Base-by-base conservation (phyloP, 345 rosid species). In the Eucalyptus brandiana region DNA sequence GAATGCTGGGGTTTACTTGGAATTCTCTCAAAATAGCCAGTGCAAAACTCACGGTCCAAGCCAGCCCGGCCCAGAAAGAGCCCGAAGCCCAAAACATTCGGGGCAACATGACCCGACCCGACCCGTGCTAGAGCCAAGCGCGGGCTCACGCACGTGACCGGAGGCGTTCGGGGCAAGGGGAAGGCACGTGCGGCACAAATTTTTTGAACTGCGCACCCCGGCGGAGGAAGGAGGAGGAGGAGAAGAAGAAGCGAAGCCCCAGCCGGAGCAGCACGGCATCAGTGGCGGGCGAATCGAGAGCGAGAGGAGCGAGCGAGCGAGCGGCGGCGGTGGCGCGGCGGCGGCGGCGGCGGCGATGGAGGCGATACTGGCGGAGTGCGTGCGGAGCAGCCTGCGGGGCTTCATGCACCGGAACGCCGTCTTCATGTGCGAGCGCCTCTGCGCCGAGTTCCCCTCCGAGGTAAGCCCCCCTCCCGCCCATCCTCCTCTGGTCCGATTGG, bases 361-460 rank as follows among this genome's bases (percentile, higher is more conserved):
- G 94, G 94, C 95, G 89, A 95, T 98, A 88, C 97, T 98, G 72
- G 86, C 91, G 86, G 98, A 95, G 91, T 92, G 95, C 90, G 97
- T 98, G 44, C 95, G 94, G 90, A 95, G 93, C 94, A 98, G 97
- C 92, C 97, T 97, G 50, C 97, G 97, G 86, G 92, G 94, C 89
- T 97, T 98, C 93, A 95, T 97, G 91, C 88, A 92, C 93, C 93
- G 93, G 50, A 98, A 98, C 92, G 97, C 99, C 90, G 94, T 96
- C 91, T 98, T 98, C 94, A 93, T 96, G 94, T 96, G 99, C 90
- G 99, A 98, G 91, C 97, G 99, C 86, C 99, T 98, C 92, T 96
- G 96, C 87, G 99, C 99, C 32, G 99, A 97, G 95, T 98, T 96
- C 90, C 99, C 99, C 28, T 93, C 98, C 26, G 99, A 98, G 99